These are phyloP conservation scores for Rhizopus stolonifer DNA, from an alignment of 371 early-diverging fungal species.

Conservation along the genomic window DNA sequence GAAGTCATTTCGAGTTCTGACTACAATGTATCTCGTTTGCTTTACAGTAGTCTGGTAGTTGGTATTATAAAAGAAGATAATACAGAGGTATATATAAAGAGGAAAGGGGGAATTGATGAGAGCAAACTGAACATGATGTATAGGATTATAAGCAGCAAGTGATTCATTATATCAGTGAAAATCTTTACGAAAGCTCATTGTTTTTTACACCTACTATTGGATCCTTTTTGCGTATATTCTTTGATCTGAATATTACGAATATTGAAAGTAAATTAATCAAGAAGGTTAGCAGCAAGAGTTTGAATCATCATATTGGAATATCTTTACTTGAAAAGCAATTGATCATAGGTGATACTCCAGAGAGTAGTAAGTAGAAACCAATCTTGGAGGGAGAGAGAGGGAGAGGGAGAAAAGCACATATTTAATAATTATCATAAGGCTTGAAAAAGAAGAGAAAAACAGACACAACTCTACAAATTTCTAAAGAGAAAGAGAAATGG, in stretches of 20 bases:
- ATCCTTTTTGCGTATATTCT: constrained; percentile 53
- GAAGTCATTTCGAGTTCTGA: constrained; percentile 63
- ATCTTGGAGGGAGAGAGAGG: too few relatives aligned
- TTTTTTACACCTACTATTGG: constrained; percentile 56
- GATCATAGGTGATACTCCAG: constrained; percentile 13
- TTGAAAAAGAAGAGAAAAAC: background rate
- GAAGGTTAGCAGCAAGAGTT: constrained; percentile 43
- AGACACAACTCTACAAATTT: background rate
- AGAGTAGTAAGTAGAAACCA: constrained; percentile 18
- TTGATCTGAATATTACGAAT: constrained; percentile 40
- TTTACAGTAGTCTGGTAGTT: constrained; percentile 53
- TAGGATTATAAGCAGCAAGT: constrained; percentile 30
- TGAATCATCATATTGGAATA: constrained; percentile 60
- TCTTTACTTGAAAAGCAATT: constrained; percentile 51
- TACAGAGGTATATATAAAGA: constrained; percentile 21
- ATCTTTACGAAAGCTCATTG: constrained; percentile 30
- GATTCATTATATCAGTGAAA: constrained; percentile 28
- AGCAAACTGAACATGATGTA: constrained; percentile 14
- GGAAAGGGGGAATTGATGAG: background rate
- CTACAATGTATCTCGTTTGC: constrained; percentile 59
- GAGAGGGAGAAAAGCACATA: too few relatives aligned
- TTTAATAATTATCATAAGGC: background rate
- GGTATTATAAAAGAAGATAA: constrained; percentile 39
- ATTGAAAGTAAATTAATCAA: constrained; percentile 38
- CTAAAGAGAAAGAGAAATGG: constrained; percentile 41